Evolutionary conservation across 2,329 filamentous ascomycete genomes (phyloP), one percentile per base, ranked within the genome.

Genomic region (Colletotrichum spaethianum): DNA sequence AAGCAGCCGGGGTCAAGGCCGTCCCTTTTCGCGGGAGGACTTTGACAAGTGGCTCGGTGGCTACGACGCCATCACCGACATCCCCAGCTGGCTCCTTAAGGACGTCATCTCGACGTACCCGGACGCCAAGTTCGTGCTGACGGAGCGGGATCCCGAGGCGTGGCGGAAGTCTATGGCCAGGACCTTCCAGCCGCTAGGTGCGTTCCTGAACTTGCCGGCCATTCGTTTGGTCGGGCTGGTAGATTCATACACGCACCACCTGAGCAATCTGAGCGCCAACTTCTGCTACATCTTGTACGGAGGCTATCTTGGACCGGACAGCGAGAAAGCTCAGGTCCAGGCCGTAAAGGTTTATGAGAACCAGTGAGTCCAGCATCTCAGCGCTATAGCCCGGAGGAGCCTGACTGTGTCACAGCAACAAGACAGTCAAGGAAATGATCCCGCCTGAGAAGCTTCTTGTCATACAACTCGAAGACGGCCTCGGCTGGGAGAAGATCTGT

Each of bases 1-100:
- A 16, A 78, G 81, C 33, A 74, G 76, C 20, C 70, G 75, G 38
- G 78, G 76, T 70, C 48, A 75, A 7, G 78, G 75, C 23, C 77
- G 78, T 44, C 79, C 75, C 12, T 82, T 82, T 61, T 77, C 76
- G 50, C 78, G 79, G 28, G 75, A 75, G 31, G 82, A 83, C 42
- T 84, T 83, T 63, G 82, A 83, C 70, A 83, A 82, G 73, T 83
- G 81, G 80, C 78, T 82, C 38, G 80, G 79, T 44, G 76, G 80
- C 48, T 82, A 81, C 60, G 80, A 83, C 71, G 82, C 55, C 52
- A 20, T 67, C 56, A 56, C 67, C 38, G 63, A 67, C 33, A 33
- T 67, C 11, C 63, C 50, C 33, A 76, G 77, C 50, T 77, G 80
- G 69, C 79, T 82, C 71, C 71, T 80, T 7, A 76, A 74, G 20